phyloP scores from a whole-genome alignment of 306 rosid genomes.

The Malus asiatica region DNA sequence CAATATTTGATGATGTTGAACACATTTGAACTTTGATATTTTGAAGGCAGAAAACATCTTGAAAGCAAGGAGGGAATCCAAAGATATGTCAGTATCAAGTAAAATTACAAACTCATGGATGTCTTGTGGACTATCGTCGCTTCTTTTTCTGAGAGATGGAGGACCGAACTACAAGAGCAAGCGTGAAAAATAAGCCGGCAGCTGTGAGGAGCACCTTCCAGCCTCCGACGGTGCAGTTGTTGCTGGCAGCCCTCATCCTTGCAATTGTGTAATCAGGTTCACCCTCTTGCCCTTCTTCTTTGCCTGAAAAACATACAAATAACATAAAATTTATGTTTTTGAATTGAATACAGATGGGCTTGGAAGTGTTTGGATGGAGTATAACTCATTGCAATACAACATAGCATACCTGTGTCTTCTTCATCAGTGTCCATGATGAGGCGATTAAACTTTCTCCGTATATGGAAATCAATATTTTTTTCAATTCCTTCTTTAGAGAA shows the following conservation, averaged over 20 bases:
- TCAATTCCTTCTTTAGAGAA: too few relatives aligned
- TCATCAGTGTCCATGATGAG: too few relatives aligned
- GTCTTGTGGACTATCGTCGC: neutral
- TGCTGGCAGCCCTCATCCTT: neutral
- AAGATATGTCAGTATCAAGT: neutral
- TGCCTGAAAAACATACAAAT: neutral
- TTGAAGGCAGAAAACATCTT: neutral
- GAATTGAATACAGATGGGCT: too few relatives aligned
- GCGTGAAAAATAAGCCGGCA: neutral
- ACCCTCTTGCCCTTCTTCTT: neutral
- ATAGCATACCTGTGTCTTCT: neutral
- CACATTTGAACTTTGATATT: too few relatives aligned
- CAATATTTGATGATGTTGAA: too few relatives aligned
- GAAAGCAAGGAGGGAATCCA: neutral
- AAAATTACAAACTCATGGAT: neutral
- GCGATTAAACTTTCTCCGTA: fast-evolving
- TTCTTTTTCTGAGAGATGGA: neutral
- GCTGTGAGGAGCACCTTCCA: neutral
- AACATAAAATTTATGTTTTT: neutral
- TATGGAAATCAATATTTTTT: too few relatives aligned
- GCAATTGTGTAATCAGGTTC: neutral
- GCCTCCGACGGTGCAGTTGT: neutral
- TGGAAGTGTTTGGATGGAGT: too few relatives aligned
- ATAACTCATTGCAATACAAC: neutral
- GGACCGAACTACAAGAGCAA: neutral